Base-by-base conservation (phyloP, 768 basidiomycete species). In the Hemileccinum rubropunctum region DNA sequence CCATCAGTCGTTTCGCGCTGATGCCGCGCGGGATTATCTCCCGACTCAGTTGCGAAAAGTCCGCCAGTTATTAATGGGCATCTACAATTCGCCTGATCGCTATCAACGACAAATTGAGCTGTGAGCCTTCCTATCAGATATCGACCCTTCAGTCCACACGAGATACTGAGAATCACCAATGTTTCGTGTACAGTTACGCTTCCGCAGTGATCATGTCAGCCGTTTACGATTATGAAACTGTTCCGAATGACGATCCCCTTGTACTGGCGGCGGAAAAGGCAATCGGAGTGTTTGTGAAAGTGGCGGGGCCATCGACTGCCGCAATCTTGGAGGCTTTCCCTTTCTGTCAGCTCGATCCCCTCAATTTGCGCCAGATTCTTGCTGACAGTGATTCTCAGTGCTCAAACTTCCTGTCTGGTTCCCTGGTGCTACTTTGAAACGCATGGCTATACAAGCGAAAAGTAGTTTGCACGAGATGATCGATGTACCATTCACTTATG, bases 331-430 rank as follows among this genome's bases (percentile, higher is more conserved):
- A 69, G 48, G 58, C 67, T 38, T 67, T 67, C 52, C 65, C 65
- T 44, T 67, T 67, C 41, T 48, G 65, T 69, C 26, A 50, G 67
- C 51, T 56, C 54, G 18, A 47, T 60, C 43, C 36, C 41, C 51
- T 50, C 27, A 28, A 1, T 37, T 20, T 42, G 17, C 10, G 18
- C 26, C 28, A 27, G 23, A 37, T 48, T 48, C 42, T 34, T 42
- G n/a, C 27, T 65, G 43, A 67, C 18, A 42, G 32, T 35, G 35
- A 47, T 54, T 42, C 43, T 42, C 50, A 67, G 65, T 67, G 41
- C 57, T 67, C 26, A 65, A 55, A 36, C 57, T 67, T 33, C 65
- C 65, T 11, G 42, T 43, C 14, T 73, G 71, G 72, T 62, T 73
- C 35, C 71, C 70, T 3, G 72, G 71, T 4, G 71, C 72, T 17